A percentile compares a stretch with the other conserved stretches of the same genome.
Conservation (phyloP, 2,329 filamentous ascomycete species). For the Teratosphaeria epicoccoides region DNA sequence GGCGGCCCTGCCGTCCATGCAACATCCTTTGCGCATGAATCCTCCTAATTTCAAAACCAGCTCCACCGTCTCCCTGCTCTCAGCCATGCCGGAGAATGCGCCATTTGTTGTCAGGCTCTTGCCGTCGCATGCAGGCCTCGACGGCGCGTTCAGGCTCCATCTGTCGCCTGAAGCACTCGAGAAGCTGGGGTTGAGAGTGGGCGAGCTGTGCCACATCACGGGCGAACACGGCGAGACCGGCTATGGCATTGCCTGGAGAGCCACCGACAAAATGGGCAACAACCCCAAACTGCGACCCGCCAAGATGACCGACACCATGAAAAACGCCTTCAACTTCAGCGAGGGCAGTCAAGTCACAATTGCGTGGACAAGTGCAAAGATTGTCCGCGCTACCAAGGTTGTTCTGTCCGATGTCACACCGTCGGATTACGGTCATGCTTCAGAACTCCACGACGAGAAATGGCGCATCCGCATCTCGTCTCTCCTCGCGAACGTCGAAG, state of each 20-base stretch:
- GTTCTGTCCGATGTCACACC: constrained; percentile 50
- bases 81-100: not conserved
- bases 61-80: not conserved
- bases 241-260: constrained; percentile 53
- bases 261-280: constrained; percentile 37
- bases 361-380: constrained; percentile 38
- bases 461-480: constrained; percentile 14
- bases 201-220: constrained; percentile 46
- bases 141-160: constrained; percentile 50
- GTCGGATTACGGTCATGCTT: constrained; percentile 15
- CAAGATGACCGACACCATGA: constrained; percentile 63
- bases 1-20: not conserved
- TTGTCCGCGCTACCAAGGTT: constrained; percentile 49
- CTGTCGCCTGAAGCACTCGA: constrained; percentile 47
- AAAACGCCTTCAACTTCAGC: constrained; percentile 61
- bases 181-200: constrained; percentile 44
- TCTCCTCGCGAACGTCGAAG: constrained; percentile 49
- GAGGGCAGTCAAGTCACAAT: constrained; percentile 60
- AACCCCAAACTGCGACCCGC: constrained; percentile 56
- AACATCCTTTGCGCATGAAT: constrained; percentile 6
- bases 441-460: constrained; percentile 23
- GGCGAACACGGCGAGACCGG: constrained; percentile 34
- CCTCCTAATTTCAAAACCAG: constrained; percentile 6
- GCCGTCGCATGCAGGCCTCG: constrained; percentile 26
- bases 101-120: constrained; percentile 37